Conservation (phyloP, 345 rosid genomes). For the Conringia planisiliqua region DNA sequence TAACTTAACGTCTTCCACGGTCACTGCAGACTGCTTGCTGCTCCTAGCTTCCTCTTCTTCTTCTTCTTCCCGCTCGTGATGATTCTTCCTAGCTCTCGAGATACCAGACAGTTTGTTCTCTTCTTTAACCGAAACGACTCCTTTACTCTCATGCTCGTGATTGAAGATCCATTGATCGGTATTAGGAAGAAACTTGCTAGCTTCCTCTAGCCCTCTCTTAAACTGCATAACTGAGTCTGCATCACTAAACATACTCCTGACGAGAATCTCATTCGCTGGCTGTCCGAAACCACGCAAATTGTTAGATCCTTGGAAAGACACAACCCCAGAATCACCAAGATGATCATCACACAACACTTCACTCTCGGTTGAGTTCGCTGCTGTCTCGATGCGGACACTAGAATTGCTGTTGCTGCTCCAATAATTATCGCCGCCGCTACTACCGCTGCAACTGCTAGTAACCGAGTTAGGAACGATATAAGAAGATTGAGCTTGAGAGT, state of each 20-base stretch:
- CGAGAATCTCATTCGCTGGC: conserved; percentile 44
- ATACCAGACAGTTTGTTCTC: conserved; percentile 20
- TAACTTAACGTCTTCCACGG: conserved; percentile 48
- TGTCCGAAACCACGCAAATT: conserved; percentile 26
- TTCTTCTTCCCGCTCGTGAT: conserved; percentile 48
- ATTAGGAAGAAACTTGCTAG: conserved; percentile 80
- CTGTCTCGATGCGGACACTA: conserved; percentile 18
- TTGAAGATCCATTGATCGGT: conserved; percentile 41
- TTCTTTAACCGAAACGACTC: conserved; percentile 32
- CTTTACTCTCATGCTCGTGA: conserved; percentile 27
- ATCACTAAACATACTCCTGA: conserved; percentile 52
- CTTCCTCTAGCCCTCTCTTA: conserved; percentile 77
- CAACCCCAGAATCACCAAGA: conserved; percentile 8
- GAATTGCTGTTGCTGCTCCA: conserved; percentile 4
- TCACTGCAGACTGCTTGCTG: conserved; percentile 56
- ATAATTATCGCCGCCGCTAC: conserved; percentile 13
- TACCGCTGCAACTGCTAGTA: conserved; percentile 19
- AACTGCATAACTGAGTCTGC: conserved; percentile 59
- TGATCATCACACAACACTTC: conserved; percentile 8
- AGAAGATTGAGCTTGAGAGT: conserved; percentile 35
- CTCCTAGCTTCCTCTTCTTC: conserved; percentile 57
- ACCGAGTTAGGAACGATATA: conserved; percentile 23
- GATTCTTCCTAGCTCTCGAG: conserved; percentile 52
- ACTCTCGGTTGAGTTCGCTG: conserved; percentile 24
- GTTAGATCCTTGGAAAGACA: conserved; percentile 20